Base-by-base conservation (phyloP, 164 flowering plant genomes). In the Magnolia sinica region DNA sequence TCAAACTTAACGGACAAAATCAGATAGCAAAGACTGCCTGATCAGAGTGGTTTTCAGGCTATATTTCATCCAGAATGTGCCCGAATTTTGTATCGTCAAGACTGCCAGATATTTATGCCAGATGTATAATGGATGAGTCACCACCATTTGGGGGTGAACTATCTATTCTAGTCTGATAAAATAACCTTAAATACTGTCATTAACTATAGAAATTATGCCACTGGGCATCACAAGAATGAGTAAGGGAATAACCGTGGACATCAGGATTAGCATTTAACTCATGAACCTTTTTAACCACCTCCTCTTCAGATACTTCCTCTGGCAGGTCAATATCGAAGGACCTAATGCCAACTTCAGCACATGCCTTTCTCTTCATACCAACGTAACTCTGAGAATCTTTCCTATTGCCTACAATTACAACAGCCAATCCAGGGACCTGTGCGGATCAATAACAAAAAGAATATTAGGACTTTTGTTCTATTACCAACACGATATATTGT, bases 351-450 rank as follows among this genome's bases (percentile, higher is more conserved):
- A 89, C 92, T 82, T 95, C 98, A 64, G 91, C 93, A 84, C 98
- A 96, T 1, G 98, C 94, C 76, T 91, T 94, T 76, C 96, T 89
- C 84, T 96, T 94, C 97, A 91, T 91, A 73, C 65, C 84, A 73
- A 92, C 98, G 81, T 93, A 96, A 82, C 92, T 92, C 74, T 90
- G 95, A 70, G 98, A 93, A 78, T 96, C 99, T 79, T 92, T 94
- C 81, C 97, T 86, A 65, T 20, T 64, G 4, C 98, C 99, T 0
- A 96, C 96, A 70, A 94, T 88, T 14, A 96, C 95, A 63, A 96
- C 98, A 22, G 95, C 99, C 81, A 96, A 81, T 50, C 97, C 97
- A n/a, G 99, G 99, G 14, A 92, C 96, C 99, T 91, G 79, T 68
- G 31, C 27, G 81, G 3, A 73, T 45, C 24, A 81, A 55, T 23